Percentiles rank a stretch among this genome's conserved stretches.
Conservation (phyloP, 2,329 filamentous ascomycete genomes). For the Westerdykella sp. region DNA sequence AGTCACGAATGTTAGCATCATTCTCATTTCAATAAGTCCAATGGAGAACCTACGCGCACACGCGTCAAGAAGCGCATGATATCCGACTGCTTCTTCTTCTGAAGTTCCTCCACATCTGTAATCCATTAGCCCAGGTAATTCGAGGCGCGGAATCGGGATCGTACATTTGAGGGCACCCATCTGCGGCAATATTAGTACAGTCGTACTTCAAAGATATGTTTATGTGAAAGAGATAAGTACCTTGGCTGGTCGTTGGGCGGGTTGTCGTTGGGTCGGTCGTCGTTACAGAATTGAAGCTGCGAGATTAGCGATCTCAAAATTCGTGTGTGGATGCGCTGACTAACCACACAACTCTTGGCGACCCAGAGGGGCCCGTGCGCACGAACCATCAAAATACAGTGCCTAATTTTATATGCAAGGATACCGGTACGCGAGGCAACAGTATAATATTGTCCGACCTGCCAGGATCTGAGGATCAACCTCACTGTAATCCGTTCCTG, state of each 20-base stretch:
- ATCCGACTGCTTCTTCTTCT: constrained; percentile 99
- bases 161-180: constrained; percentile 97
- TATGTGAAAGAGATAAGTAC: constrained; percentile 12
- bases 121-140: constrained; percentile 13
- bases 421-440: too few species aligned
- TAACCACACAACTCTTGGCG: constrained; percentile 16
- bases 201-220: constrained; percentile 2
- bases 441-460: too few species aligned
- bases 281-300: constrained; percentile 11
- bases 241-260: constrained; percentile 34
- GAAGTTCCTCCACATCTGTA: constrained; percentile 87
- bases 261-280: constrained; percentile 24
- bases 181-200: constrained; percentile 40
- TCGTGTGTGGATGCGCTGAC: constrained; percentile 24
- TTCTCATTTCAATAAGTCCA: constrained; percentile 5
- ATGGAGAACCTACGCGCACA: constrained; percentile 48
- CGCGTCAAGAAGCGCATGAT: constrained; percentile 98
- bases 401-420: too few species aligned
- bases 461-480: too few species aligned
- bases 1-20: constrained; percentile 24
- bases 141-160: constrained; percentile 1
- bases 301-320: constrained; percentile 14
- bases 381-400: not conserved
- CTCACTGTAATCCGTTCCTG: too few species aligned
- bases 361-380: not conserved